phyloP scores from a whole-genome alignment of 2,329 filamentous ascomycete genomes.

The Aspergillus intermedius region DNA sequence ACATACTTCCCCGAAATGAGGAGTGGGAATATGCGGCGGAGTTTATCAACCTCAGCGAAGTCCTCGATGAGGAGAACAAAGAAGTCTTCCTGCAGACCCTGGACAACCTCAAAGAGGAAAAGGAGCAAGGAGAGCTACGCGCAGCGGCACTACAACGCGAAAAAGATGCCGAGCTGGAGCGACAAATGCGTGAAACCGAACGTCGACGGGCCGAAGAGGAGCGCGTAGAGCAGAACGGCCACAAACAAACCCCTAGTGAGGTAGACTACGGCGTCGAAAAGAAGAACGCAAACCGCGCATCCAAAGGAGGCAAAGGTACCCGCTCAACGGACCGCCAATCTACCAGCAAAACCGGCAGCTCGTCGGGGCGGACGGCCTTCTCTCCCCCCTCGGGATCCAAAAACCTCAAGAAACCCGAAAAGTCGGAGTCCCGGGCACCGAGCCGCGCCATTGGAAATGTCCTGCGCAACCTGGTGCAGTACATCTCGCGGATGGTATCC shows the following conservation, averaged over 20 bases:
- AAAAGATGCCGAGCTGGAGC: conserved; percentile 49
- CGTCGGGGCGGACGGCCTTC: conserved; percentile 25
- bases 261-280: conserved; percentile 64
- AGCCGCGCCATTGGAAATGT: conserved; percentile 39
- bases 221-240: conserved; percentile 30
- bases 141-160: conserved; percentile 58
- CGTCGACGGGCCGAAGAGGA: conserved; percentile 32
- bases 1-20: conserved; percentile 85
- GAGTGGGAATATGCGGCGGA: conserved; percentile 95
- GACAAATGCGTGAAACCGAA: conserved; percentile 41
- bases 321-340: conserved; percentile 23
- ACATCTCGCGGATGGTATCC: conserved; percentile 46
- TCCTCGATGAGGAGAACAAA: conserved; percentile 84
- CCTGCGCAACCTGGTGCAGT: conserved; percentile 45
- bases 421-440: conserved; percentile 22
- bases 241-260: conserved; percentile 56
- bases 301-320: conserved; percentile 19
- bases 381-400: conserved; percentile 28
- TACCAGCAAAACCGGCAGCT: conserved; percentile 15
- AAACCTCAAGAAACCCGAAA: conserved; percentile 34
- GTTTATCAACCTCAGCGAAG: conserved; percentile 78
- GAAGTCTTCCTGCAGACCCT: conserved; percentile 85
- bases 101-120: conserved; percentile 76
- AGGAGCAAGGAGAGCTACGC: conserved; percentile 61
- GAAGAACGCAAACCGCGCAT: conserved; percentile 34